These are phyloP conservation scores for Sanghuangporus sanghuang DNA, from an alignment of 1,284 basidiomycete genomes.

Conservation along the genomic window DNA sequence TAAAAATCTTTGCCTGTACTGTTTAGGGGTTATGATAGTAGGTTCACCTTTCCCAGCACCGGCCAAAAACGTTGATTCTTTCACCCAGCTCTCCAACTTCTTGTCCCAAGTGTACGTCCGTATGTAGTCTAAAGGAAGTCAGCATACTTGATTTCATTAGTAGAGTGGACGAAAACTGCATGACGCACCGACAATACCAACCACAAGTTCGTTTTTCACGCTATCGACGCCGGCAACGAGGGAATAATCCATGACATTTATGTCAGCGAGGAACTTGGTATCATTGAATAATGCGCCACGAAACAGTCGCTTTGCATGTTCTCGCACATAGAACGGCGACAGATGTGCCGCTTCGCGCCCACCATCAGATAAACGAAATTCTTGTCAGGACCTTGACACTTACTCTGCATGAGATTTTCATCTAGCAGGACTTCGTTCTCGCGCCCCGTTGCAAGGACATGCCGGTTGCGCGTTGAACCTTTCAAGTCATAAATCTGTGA, in stretches of 20 bases:
- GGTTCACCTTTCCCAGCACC: constrained; percentile 80
- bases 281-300: constrained; percentile 92
- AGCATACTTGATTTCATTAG: constrained; percentile 9
- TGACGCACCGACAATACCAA: constrained; percentile 90
- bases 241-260: constrained; percentile 99
- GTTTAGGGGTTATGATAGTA: constrained; percentile 84
- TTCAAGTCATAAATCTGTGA: constrained; percentile 90
- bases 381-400: constrained; percentile 21
- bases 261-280: constrained; percentile 88
- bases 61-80: constrained; percentile 87
- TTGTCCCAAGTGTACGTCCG: constrained; percentile 98
- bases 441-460: constrained; percentile 86
- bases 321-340: constrained; percentile 89
- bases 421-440: constrained; percentile 92
- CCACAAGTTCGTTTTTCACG: constrained; percentile 77
- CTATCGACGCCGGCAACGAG: constrained; percentile 92
- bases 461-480: constrained; percentile 87
- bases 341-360: constrained; percentile 51
- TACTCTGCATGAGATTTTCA: constrained; percentile 86
- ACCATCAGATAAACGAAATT: constrained; percentile 17
- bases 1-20: constrained; percentile 85
- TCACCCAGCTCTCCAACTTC: constrained; percentile 96
- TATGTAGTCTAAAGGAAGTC: constrained; percentile 66
- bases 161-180: neutral
- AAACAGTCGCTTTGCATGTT: constrained; percentile 92